These are phyloP conservation scores for Saccharum spontaneum DNA, from an alignment of 176 grass and related monocot species.

Conservation along the genomic window DNA sequence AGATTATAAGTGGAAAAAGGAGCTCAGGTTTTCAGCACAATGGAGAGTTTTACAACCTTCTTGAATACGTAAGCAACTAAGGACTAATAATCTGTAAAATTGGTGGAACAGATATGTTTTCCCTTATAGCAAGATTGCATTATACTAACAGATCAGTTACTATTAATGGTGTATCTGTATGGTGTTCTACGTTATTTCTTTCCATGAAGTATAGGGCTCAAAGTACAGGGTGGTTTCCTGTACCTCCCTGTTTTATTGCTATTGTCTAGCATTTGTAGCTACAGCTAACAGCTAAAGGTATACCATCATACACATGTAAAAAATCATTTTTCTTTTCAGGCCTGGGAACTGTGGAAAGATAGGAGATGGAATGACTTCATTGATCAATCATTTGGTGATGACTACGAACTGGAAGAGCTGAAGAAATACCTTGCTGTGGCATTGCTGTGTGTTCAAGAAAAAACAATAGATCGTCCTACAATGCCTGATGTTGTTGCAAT, in stretches of 20 bases:
- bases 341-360: slow-evolving; percentile 44
- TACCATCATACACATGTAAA: background rate
- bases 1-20: slow-evolving; percentile 57
- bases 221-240: background rate
- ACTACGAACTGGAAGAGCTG: slow-evolving; percentile 22
- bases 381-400: slow-evolving; percentile 48
- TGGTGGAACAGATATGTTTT: background rate
- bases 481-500: slow-evolving; percentile 40
- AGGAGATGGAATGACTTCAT: slow-evolving; percentile 30
- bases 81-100: slow-evolving; percentile 6
- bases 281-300: slow-evolving; percentile 1
- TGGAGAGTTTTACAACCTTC: slow-evolving; percentile 45
- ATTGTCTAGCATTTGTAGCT: background rate
- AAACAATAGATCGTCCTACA: slow-evolving; percentile 39
- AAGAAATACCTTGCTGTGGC: slow-evolving; percentile 34
- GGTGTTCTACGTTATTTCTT: background rate
- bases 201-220: background rate
- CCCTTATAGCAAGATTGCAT: background rate
- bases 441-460: slow-evolving; percentile 49
- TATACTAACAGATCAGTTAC: background rate
- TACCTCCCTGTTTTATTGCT: background rate
- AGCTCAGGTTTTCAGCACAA: slow-evolving; percentile 39
- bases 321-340: slow-evolving; percentile 14
- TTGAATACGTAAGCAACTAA: slow-evolving; percentile 41
- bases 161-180: background rate